Evolutionary conservation across 495 filamentous ascomycete species (phyloP), one percentile per base, ranked within the genome.

Genomic region (Aspergillus steynii): DNA sequence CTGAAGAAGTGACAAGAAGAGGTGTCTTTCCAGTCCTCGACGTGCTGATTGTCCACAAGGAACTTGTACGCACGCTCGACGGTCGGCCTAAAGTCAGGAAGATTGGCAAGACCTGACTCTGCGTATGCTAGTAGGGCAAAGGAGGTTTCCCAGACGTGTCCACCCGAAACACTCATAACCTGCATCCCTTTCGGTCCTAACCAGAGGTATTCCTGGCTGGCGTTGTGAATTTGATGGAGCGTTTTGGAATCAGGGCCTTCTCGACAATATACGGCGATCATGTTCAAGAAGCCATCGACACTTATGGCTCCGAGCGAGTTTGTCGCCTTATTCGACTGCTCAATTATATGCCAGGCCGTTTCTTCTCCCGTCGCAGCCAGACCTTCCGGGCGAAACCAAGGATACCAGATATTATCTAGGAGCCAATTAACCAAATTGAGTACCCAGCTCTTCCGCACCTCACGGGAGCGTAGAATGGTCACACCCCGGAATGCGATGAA

Each of bases 381-480:
- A 1, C 34, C 20, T 0, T 9, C 8, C 10, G 58, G 54, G 28
- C 62, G 59, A 14, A 65, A 26, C 26, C 52, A 65, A 1, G 62
- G 55, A 50, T 42, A 50, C 62, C 62, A 65, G 5, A 63, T 59
- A 31, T 57, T 51, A 28, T 29, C n/a, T 0, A 69, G 42, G 0
- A 89, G 80, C 89, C 90, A 96, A 70, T 96, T 89, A 3, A 59
- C 26, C 0, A 50, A n/a, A 10, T 51, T 50, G 15, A 65, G 31
- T 25, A 61, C 12, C 54, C 55, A 55, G 20, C 58, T 55, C 26
- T 61, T 61, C 10, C 20, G 45, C 47, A 58, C 58, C 10, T 58
- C 52, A 9, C 56, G 37, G 26, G 25, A 54, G 50, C n/a, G 55
- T 45, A 2, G 26, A 15, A 31, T n/a, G 15, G 34, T 48, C 3